phyloP scores from a whole-genome alignment of 352 stramenopile species.

The Globisporangium okanoganense region DNA sequence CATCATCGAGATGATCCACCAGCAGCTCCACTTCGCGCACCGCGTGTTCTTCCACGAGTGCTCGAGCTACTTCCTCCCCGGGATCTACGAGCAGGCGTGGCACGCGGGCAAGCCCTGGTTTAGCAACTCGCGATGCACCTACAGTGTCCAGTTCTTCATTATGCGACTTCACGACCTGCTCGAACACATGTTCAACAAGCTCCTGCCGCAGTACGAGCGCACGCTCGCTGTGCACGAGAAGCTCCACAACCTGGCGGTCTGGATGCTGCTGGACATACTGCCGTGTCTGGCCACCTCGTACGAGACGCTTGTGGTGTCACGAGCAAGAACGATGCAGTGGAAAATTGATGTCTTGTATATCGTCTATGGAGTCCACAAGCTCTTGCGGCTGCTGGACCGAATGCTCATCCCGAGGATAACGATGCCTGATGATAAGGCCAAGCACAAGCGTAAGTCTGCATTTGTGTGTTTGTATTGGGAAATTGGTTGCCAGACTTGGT shows the following conservation, averaged over 20 bases:
- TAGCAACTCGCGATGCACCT: conserved; percentile 49
- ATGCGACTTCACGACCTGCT: conserved; percentile 45
- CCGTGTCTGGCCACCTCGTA: conserved; percentile 43
- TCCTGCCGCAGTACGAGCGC: conserved; percentile 47
- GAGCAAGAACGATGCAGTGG: conserved; percentile 44
- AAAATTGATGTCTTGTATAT: conserved; percentile 77
- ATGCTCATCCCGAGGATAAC: conserved; percentile 34
- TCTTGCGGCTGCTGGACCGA: conserved; percentile 45
- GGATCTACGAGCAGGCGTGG: conserved; percentile 62
- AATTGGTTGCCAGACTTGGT: background rate
- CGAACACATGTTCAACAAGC: conserved; percentile 30
- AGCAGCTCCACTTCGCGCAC: conserved; percentile 50
- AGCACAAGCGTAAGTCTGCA: conserved; percentile 31
- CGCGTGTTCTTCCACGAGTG: conserved; percentile 62
- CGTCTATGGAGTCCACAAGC: conserved; percentile 47
- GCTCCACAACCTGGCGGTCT: conserved; percentile 44
- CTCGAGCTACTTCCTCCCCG: conserved; percentile 33
- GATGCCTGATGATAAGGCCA: conserved; percentile 17
- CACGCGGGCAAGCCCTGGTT: conserved; percentile 55
- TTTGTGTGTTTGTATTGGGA: background rate
- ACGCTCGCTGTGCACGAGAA: conserved; percentile 62
- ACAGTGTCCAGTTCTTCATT: conserved; percentile 52
- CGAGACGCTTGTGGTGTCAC: conserved; percentile 40
- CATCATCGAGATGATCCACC: conserved; percentile 45
- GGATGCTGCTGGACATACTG: conserved; percentile 48